Percentiles rank a stretch among this genome's conserved stretches.
Evolutionary conservation across 768 basidiomycete genomes (phyloP).

Genomic region (Amanita phalloides): DNA sequence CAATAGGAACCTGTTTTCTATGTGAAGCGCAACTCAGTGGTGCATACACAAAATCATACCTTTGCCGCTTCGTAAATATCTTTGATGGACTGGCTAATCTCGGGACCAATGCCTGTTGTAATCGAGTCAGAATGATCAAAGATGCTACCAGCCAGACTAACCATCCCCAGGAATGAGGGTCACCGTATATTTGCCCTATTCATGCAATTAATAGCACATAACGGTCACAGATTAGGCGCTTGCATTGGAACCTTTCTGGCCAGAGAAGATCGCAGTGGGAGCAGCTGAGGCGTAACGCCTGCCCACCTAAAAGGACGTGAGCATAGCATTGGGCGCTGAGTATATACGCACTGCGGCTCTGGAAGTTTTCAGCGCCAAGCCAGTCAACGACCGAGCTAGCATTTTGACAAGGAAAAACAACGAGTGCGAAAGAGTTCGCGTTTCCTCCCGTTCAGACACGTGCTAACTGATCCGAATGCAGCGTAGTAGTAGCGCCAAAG

Average conservation of each 20-base stretch:
- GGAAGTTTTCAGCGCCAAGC: constrained; percentile 44
- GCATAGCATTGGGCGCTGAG: neutral
- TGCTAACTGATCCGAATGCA: constrained; percentile 1
- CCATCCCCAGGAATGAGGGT: constrained; percentile 97
- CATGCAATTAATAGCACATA: neutral
- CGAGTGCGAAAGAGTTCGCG: neutral
- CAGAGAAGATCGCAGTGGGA: constrained; percentile 85
- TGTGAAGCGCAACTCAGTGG: constrained; percentile 5
- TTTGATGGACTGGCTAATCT: constrained; percentile 95
- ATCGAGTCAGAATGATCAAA: constrained; percentile 5
- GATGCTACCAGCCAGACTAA: constrained; percentile 21
- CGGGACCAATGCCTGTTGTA: constrained; percentile 86
- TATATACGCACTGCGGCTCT: constrained; percentile 31
- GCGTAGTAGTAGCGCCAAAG: neutral
- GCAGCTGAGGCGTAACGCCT: constrained; percentile 65
- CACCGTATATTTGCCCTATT: constrained; percentile 90
- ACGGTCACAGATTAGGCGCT: constrained; percentile 18
- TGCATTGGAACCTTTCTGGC: constrained; percentile 81
- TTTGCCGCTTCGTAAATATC: constrained; percentile 85
- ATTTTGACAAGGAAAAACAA: constrained; percentile 22
- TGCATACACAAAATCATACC: constrained; percentile 24
- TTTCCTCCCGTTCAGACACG: constrained; percentile 3
- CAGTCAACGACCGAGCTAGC: constrained; percentile 48
- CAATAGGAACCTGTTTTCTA: constrained; percentile 76
- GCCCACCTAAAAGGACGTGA: constrained; percentile 25